These are phyloP conservation scores for Botrytis squamosa DNA, from an alignment of 2,329 filamentous ascomycete species.

Conservation along the genomic window DNA sequence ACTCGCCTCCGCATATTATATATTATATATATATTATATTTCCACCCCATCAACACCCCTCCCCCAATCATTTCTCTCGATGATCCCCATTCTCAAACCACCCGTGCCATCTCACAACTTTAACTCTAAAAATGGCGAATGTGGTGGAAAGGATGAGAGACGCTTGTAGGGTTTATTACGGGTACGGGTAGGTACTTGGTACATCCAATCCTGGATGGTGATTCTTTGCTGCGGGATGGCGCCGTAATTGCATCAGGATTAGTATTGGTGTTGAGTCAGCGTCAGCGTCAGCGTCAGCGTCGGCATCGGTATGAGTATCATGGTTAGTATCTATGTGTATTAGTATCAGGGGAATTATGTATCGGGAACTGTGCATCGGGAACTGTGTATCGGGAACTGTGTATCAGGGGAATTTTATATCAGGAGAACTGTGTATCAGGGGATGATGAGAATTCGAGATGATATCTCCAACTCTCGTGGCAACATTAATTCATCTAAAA, in stretches of 20 bases:
- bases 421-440: too few relatives aligned
- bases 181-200: not conserved
- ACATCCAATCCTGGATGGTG: not conserved
- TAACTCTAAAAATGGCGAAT: constrained; percentile 15
- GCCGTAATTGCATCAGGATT: constrained; percentile 1
- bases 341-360: not conserved
- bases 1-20: not conserved
- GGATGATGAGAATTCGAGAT: too few relatives aligned
- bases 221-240: not conserved
- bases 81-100: not conserved
- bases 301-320: not conserved
- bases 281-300: not conserved
- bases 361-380: too few relatives aligned
- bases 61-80: not conserved
- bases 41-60: not conserved
- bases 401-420: too few relatives aligned
- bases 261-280: not conserved
- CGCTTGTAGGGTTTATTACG: not conserved
- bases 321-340: not conserved
- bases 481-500: too few relatives aligned
- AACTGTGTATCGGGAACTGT: too few relatives aligned
- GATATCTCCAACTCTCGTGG: too few relatives aligned
- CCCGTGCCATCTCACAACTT: not conserved
- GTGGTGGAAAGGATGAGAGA: not conserved
- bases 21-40: too few relatives aligned